Evolutionary conservation across 257 asterid genomes (phyloP).

Genomic region (Nicotiana knightiana): DNA sequence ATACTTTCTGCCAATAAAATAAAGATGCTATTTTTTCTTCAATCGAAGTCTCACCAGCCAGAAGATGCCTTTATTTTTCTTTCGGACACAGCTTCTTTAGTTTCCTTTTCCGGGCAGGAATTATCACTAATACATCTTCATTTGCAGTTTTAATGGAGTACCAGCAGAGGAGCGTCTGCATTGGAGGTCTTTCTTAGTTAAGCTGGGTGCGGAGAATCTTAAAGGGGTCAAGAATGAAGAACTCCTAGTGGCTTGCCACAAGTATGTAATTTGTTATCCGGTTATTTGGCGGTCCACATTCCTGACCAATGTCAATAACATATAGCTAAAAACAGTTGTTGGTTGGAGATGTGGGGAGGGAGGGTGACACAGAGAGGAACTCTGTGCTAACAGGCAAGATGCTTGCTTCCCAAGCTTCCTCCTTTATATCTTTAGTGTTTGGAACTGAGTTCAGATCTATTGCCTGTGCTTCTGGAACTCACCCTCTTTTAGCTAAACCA

Average conservation of each 20-base stretch:
- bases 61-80: neutral
- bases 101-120: neutral
- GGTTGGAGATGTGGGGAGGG: neutral
- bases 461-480: neutral
- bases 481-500: neutral
- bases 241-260: constrained; percentile 82
- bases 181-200: constrained; percentile 93
- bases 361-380: neutral
- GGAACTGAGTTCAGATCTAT: neutral
- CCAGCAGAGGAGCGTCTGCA: constrained; percentile 97
- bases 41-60: neutral
- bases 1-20: neutral
- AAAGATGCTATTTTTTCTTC: neutral
- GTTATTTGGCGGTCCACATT: neutral
- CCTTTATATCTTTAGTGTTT: neutral
- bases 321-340: neutral
- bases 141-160: constrained; percentile 83
- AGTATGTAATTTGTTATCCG: constrained; percentile 21
- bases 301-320: neutral
- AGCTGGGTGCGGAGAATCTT: constrained; percentile 89
- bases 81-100: neutral
- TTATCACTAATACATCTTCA: neutral
- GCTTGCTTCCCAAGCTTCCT: neutral
- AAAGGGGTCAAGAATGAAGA: constrained; percentile 91
- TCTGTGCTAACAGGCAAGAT: neutral